Evolutionary conservation across 2,329 filamentous ascomycete genomes (phyloP), one percentile per base, ranked within the genome.

Genomic region (Aureobasidium melanogenum): DNA sequence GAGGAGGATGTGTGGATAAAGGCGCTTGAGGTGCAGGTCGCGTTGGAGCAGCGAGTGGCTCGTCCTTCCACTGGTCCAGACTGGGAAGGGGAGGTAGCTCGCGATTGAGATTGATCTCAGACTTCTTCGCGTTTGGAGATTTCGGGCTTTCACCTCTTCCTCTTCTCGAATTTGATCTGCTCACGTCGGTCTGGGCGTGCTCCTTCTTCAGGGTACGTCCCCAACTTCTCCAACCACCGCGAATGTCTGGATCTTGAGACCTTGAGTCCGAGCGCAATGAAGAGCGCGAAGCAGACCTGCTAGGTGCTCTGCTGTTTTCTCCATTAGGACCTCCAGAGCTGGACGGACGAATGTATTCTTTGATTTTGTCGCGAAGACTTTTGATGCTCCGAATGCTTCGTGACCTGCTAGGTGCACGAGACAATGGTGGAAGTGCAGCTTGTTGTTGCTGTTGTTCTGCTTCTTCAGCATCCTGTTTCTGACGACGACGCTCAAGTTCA

Each of bases 71-170:
- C 36, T 69, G 72, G 61, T 79, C 76, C 6, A 80, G 68, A 51
- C 76, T 74, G 7, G 78, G 78, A 12, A 80, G 64, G 4, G 77
- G 77, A 36, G 78, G 78, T 26, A 80, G 67, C 62, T 79, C 76
- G 60, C 77, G 69, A 65, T 80, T 80, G 34, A 80, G 69, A 58
- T 80, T 74, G 62, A 78, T 46, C 22, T 62, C 54, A 3, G 60
- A 26, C 43, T 62, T 58, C 12, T 56, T 56, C 22, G 52, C 44
- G n/a, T 28, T 32, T 12, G 54, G 15, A 14, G 7, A n/a, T 24
- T 47, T 54, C 8, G n/a, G 47, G 15, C 19, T 32, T 4, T 59
- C 46, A 26, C 38, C 52, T 47, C 55, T 43, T 26, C 54, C 54
- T 54, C 54, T 58, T 8, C 28, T 36, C 38, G 61, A 61, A 32